A percentile compares a stretch with the other conserved stretches of the same genome.
Evolutionary conservation across 768 basidiomycete species (phyloP).

Genomic region (Floccularia luteovirens): DNA sequence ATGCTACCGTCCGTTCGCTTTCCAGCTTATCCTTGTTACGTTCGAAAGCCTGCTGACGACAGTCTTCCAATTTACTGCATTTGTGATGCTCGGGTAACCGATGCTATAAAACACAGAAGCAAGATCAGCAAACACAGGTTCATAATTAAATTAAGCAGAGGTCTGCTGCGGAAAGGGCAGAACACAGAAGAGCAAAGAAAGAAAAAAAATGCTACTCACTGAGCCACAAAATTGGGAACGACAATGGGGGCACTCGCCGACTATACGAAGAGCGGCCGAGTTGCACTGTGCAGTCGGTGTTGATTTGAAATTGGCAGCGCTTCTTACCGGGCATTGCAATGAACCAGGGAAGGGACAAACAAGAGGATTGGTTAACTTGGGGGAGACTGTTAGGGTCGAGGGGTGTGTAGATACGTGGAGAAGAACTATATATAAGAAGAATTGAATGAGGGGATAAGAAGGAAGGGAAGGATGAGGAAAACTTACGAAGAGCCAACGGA

Average conservation of each 20-base stretch:
- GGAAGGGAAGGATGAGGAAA: neutral
- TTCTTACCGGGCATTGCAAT: conserved; percentile 74
- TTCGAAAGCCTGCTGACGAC: conserved; percentile 82
- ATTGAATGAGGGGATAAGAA: conserved; percentile 3
- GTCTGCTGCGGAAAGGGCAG: too few relatives aligned
- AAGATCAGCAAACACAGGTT: too few relatives aligned
- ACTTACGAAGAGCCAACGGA: conserved; percentile 1
- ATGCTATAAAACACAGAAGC: conserved; percentile 44
- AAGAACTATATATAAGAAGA: conserved; percentile 7
- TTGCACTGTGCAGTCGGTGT: conserved; percentile 55
- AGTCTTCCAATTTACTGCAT: conserved; percentile 78
- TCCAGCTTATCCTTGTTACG: conserved; percentile 84
- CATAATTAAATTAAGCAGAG: too few relatives aligned
- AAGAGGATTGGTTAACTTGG: conserved; percentile 6
- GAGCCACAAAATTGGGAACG: conserved; percentile 68
- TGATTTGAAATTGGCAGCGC: conserved; percentile 66
- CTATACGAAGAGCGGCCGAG: conserved; percentile 74
- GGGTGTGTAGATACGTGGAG: conserved; percentile 6
- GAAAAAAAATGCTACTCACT: conserved; percentile 34
- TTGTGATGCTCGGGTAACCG: conserved; percentile 85
- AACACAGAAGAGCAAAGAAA: conserved; percentile 4
- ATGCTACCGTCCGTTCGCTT: conserved; percentile 78
- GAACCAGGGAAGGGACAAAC: conserved; percentile 3
- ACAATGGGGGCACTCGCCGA: conserved; percentile 82
- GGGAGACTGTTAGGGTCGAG: conserved; percentile 4